Conservation (phyloP, 495 filamentous ascomycete genomes). For the Aspergillus panamensis region DNA sequence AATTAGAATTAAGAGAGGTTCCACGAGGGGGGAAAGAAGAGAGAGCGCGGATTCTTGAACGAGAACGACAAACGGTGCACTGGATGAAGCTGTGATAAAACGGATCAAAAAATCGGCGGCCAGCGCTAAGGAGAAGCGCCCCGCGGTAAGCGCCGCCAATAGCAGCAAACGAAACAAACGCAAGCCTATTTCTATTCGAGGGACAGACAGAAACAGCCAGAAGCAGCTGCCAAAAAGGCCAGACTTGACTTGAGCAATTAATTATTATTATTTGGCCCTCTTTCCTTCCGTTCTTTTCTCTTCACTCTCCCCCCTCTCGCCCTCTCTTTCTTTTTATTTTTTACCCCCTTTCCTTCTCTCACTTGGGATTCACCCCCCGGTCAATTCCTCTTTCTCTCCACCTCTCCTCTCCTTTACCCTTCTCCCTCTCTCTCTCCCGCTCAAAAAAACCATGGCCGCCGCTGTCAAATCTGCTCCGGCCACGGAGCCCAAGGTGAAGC, state of each 20-base stretch:
- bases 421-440: conserved; percentile 6
- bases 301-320: conserved; percentile 8
- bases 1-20: not conserved
- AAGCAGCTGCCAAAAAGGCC: conserved; percentile 19
- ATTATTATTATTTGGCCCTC: conserved; percentile 13
- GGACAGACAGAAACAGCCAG: conserved; percentile 20
- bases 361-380: conserved; percentile 5
- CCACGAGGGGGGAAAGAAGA: conserved; percentile 7
- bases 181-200: not conserved
- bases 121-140: conserved; percentile 29
- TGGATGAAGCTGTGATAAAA: not conserved
- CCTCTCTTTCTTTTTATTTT: conserved; percentile 10
- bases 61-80: conserved; percentile 6
- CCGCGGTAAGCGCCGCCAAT: conserved; percentile 27
- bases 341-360: conserved; percentile 2
- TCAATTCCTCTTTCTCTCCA: conserved; percentile 3
- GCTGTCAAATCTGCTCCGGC: conserved; percentile 38
- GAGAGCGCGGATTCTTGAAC: not conserved
- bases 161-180: conserved; percentile 10
- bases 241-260: conserved; percentile 10
- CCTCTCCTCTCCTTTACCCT: conserved; percentile 14
- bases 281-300: conserved; percentile 16
- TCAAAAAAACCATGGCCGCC: conserved; percentile 32
- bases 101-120: conserved; percentile 29
- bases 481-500: conserved; percentile 46